Conservation (phyloP, 768 basidiomycete species). For the Hygrophorus russula region DNA sequence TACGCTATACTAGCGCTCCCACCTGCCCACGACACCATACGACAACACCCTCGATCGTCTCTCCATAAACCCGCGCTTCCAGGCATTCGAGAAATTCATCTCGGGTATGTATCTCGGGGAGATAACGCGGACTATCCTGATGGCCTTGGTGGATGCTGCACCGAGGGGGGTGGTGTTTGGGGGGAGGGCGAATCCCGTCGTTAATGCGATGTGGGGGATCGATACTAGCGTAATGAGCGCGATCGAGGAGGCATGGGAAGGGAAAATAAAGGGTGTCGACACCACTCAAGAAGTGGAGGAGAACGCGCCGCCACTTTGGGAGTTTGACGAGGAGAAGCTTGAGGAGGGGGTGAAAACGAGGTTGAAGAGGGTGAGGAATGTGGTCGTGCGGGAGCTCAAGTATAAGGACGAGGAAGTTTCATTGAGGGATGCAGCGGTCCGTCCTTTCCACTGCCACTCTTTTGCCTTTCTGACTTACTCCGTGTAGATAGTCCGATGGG, state of each 20-base stretch:
- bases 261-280: constrained; percentile 16
- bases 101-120: constrained; percentile 99
- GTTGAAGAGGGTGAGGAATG: constrained; percentile 44
- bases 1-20: constrained; percentile 10
- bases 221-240: constrained; percentile 90
- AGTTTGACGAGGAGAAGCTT: constrained; percentile 23
- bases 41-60: constrained; percentile 90
- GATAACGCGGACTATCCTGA: constrained; percentile 74
- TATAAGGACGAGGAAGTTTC: constrained; percentile 46
- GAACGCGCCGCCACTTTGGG: constrained; percentile 24
- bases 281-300: constrained; percentile 13
- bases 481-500: constrained; percentile 67
- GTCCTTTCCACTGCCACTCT: constrained; percentile 6
- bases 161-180: constrained; percentile 67
- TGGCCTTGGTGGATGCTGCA: constrained; percentile 69
- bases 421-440: constrained; percentile 45
- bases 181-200: constrained; percentile 55
- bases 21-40: constrained; percentile 79
- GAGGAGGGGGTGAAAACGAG: constrained; percentile 21
- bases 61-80: constrained; percentile 87
- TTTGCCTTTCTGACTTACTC: constrained; percentile 21
- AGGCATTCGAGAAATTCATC: constrained; percentile 97
- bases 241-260: constrained; percentile 68
- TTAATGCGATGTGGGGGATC: constrained; percentile 91
- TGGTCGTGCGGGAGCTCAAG: constrained; percentile 52